phyloP scores from a whole-genome alignment of 371 early-diverging fungal genomes.

The Funneliformis caledonium region DNA sequence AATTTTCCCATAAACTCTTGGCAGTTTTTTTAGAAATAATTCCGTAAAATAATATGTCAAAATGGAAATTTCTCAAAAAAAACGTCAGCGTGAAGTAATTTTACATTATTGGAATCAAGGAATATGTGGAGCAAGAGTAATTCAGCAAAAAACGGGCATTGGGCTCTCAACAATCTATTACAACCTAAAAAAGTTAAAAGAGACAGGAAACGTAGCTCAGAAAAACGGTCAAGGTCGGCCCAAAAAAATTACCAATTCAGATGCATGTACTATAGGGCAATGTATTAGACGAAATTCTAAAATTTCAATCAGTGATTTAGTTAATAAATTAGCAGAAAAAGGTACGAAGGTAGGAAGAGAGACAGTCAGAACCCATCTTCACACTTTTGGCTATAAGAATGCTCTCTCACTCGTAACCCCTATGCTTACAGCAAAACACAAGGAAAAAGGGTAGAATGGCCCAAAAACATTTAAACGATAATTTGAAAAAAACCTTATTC shows the following conservation, averaged over 20 bases:
- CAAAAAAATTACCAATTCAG: background rate
- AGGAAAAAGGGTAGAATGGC: background rate
- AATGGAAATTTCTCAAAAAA: background rate
- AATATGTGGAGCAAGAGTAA: background rate
- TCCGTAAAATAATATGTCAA: no score
- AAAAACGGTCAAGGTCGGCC: background rate
- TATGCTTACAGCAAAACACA: background rate
- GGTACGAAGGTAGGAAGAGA: background rate
- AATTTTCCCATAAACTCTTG: no score
- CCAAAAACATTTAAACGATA: background rate
- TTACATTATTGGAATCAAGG: conserved; percentile 11
- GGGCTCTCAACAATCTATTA: conserved; percentile 13
- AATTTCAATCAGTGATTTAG: background rate
- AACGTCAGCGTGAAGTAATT: background rate
- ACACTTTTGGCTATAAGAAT: background rate
- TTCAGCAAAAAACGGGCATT: background rate
- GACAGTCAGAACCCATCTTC: background rate
- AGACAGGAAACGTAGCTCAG: background rate
- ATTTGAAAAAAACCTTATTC: background rate
- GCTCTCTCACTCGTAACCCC: background rate
- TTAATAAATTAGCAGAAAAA: background rate
- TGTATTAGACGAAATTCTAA: background rate
- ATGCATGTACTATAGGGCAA: background rate
- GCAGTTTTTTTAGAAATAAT: no score
- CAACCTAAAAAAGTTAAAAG: background rate